Evolutionary conservation across 768 basidiomycete genomes (phyloP).

Genomic region (Coprinopsis sp.): DNA sequence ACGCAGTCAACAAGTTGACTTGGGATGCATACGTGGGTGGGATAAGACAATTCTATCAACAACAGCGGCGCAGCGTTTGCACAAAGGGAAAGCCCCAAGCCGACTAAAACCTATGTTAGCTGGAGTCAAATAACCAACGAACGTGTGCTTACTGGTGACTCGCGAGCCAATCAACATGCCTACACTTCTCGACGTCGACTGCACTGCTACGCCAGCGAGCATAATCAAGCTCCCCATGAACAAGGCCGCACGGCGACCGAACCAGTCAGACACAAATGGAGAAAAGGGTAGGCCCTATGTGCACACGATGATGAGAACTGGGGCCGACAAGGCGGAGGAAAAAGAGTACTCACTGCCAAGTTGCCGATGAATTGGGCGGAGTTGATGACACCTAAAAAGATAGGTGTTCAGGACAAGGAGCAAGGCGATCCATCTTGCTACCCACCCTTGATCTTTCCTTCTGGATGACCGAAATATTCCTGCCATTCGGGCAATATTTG

Average conservation of each 20-base stretch:
- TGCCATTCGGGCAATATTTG: slow-evolving; percentile 67
- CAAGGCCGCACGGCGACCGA: slow-evolving; percentile 58
- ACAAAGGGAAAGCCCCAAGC: slow-evolving; percentile 58
- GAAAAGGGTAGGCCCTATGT: slow-evolving; percentile 55
- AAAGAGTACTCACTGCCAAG: slow-evolving; percentile 32
- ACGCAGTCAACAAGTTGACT: no score
- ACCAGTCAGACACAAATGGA: slow-evolving; percentile 52
- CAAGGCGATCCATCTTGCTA: neutral
- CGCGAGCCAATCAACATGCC: slow-evolving; percentile 55
- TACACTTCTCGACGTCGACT: slow-evolving; percentile 43
- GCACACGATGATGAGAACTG: neutral
- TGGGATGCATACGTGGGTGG: slow-evolving; percentile 61
- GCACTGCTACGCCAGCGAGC: slow-evolving; percentile 58
- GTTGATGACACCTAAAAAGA: slow-evolving; percentile 52
- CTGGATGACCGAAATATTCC: slow-evolving; percentile 47
- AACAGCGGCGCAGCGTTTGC: slow-evolving; percentile 60
- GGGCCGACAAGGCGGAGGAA: slow-evolving; percentile 24
- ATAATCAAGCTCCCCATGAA: slow-evolving; percentile 60
- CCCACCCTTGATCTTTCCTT: slow-evolving; percentile 46
- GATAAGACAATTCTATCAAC: slow-evolving; percentile 64
- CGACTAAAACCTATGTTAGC: slow-evolving; percentile 37
- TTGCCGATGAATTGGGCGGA: slow-evolving; percentile 61
- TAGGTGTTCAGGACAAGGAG: neutral
- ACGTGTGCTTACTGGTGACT: slow-evolving; percentile 39
- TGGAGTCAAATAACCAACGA: neutral